Base-by-base conservation (phyloP, 495 filamentous ascomycete genomes). In the Neurospora pannonica region DNA sequence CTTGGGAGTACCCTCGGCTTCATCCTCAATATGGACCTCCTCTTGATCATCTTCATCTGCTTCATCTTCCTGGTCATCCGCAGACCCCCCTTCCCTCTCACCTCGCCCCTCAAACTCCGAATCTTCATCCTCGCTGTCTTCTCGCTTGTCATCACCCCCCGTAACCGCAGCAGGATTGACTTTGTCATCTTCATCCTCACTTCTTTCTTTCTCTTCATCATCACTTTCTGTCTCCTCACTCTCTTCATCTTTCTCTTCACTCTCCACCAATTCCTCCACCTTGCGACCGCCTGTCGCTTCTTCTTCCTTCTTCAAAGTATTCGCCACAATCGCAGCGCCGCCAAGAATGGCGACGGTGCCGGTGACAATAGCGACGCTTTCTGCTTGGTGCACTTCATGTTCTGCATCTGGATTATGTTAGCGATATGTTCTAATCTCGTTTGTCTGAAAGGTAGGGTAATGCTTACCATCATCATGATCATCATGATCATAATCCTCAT, bases 91-190 rank as follows among this genome's bases (percentile, higher is more conserved):
- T 19, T 75, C 71, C 39, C 11, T 38, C n/a, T n/a, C 37, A 39
- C 38, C 24, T 6, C 38, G 28, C 19, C 37, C 70, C 11, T 38
- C 42, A 40, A 37, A 13, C 17, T 37, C 24, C 31, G 38, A 11
- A 38, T 15, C 40, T n/a, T 31, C 43, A 13, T 71, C 71, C 13
- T 72, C 73, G 67, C 72, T 38, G 46, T 76, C 76, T 54, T 37
- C 39, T 36, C 38, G 40, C 38, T 71, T 70, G 38, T 28, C 72
- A 37, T 31, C 15, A 5, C 38, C 28, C 6, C 54, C 15, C 28
- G 15, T 1, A 1, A 4, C 28, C 15, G 7, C 28, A 3, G 19
- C 54, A 19, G 28, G 28, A 2, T 67, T 34, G 15, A 67, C 15
- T 19, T 67, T 2, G 54, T 67, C 54, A 1, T 67, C 54, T 3